Evolutionary conservation across 1,284 basidiomycete genomes (phyloP).

Genomic region (Ceratobasidium sp.): DNA sequence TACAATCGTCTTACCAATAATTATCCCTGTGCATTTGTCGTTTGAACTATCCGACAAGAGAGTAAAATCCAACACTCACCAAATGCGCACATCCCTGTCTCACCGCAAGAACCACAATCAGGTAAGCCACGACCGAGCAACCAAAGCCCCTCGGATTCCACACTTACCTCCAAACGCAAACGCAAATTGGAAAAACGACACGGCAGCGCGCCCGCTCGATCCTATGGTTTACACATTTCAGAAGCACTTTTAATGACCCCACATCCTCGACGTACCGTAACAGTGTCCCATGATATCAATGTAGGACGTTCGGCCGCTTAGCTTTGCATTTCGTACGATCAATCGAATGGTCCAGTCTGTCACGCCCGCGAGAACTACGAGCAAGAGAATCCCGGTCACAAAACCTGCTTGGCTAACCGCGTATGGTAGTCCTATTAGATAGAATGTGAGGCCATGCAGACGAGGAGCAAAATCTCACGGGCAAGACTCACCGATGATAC

Average conservation of each 20-base stretch:
- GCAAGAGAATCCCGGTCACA: slow-evolving; percentile 79
- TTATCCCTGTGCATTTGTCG: slow-evolving; percentile 14
- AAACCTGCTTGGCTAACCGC: slow-evolving; percentile 92
- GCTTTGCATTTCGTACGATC: slow-evolving; percentile 93
- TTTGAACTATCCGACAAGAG: background rate
- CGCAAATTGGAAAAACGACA: slow-evolving; percentile 96
- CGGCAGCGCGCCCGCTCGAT: slow-evolving; percentile 80
- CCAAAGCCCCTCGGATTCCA: slow-evolving; percentile 1
- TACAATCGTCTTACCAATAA: slow-evolving; percentile 57
- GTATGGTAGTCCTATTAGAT: slow-evolving; percentile 77
- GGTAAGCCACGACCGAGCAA: slow-evolving; percentile 26
- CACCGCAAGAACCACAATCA: slow-evolving; percentile 38
- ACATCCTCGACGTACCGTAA: slow-evolving; percentile 63
- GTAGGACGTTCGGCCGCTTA: slow-evolving; percentile 90
- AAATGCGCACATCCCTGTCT: slow-evolving; percentile 89
- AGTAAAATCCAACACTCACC: slow-evolving; percentile 84
- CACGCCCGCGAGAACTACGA: slow-evolving; percentile 78
- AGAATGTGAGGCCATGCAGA: background rate
- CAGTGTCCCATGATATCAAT: slow-evolving; percentile 96
- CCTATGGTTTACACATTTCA: background rate
- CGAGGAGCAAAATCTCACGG: background rate
- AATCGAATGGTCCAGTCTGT: slow-evolving; percentile 99
- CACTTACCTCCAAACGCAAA: slow-evolving; percentile 91
- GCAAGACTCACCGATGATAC: slow-evolving; percentile 75
- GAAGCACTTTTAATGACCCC: too few relatives aligned